Percentiles rank a stretch among this genome's conserved stretches.
phyloP scores from a whole-genome alignment of 2,329 filamentous ascomycete genomes.

The Emmonsiellopsis sp. region DNA sequence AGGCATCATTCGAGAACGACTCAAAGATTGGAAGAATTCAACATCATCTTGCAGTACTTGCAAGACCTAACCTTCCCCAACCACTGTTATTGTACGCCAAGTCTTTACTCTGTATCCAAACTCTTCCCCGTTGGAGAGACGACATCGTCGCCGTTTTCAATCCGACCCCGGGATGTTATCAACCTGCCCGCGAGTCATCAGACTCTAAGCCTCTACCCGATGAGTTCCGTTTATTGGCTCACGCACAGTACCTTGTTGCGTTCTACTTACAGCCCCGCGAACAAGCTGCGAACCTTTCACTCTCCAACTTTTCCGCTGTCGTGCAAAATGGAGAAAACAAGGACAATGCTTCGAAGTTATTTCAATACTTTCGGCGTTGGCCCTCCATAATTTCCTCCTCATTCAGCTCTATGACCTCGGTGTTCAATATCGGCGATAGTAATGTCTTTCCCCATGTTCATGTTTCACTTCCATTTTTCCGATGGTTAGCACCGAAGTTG shows the following conservation, averaged over 20 bases:
- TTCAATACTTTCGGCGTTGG: conserved; percentile 31
- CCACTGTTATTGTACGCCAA: conserved; percentile 53
- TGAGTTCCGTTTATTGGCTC: no score
- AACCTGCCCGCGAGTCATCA: no score
- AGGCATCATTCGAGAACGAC: conserved; percentile 61
- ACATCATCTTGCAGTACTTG: conserved; percentile 69
- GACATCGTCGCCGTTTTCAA: conserved; percentile 34
- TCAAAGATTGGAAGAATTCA: conserved; percentile 72
- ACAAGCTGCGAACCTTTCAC: conserved; percentile 6
- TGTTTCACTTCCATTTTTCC: conserved; percentile 45
- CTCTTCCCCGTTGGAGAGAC: conserved; percentile 48
- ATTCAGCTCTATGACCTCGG: conserved; percentile 31
- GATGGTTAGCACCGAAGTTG: conserved; percentile 22
- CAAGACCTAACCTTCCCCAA: conserved; percentile 48
- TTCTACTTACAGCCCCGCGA: no score
- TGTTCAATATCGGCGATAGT: conserved; percentile 31
- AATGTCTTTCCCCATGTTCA: conserved; percentile 49
- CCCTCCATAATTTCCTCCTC: conserved; percentile 34
- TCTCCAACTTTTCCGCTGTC: background rate
- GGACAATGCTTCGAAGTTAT: conserved; percentile 18
- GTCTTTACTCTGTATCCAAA: conserved; percentile 46
- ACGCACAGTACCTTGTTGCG: no score
- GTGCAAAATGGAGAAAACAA: conserved; percentile 11
- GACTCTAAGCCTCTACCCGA: conserved; percentile 32
- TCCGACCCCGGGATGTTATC: no score